Base-by-base conservation (phyloP, 768 basidiomycete species). In the Lactarius hatsudake region DNA sequence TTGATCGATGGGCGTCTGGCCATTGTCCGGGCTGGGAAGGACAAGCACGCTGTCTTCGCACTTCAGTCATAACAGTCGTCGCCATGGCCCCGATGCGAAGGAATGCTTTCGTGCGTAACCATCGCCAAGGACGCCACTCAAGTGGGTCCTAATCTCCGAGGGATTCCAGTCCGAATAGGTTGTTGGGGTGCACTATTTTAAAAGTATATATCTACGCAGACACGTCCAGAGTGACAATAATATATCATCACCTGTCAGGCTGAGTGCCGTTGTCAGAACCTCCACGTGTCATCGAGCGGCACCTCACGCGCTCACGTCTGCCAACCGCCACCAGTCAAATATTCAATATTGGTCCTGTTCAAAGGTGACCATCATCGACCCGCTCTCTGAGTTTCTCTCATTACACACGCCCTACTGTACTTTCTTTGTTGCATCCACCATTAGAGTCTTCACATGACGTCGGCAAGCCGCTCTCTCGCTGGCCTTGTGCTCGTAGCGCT, bases 401-500 rank as follows among this genome's bases (percentile, higher is more conserved):
- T 20, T 56, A 9, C n/a, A 40, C 58, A 40, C 42, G n/a, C 42
- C 32, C 38, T 34, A 32, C 36, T 38, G 36, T 38, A 38, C 2
- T 53, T 54, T 28, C 51, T 51, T 54, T 20, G 18, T 56, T 40
- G 2, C 9, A 43, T 12, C 26, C 53, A 36, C 26, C 18, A 8
- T 32, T 57, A 34, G 30, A 23, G 10, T 58, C 13, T 20, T 23
- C 20, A 42, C 43, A 74, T 72, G 71, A 62, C 53, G 28, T 56
- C 65, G 26, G 42, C 57, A 45, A 51, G 67, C 66, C 66, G 67
- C 64, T 71, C 72, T 61, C 60, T 71, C 63, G 61, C 66, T 28
- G 64, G 71, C 67, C 59, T 68, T 36, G 67, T 71, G 26, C 58
- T 76, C 36, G 38, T 73, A 58, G 73, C 68, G 28, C 60, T 71